A percentile compares a stretch with the other conserved stretches of the same genome.
phyloP scores from a whole-genome alignment of 768 basidiomycete genomes.

The Paxillus involutus region DNA sequence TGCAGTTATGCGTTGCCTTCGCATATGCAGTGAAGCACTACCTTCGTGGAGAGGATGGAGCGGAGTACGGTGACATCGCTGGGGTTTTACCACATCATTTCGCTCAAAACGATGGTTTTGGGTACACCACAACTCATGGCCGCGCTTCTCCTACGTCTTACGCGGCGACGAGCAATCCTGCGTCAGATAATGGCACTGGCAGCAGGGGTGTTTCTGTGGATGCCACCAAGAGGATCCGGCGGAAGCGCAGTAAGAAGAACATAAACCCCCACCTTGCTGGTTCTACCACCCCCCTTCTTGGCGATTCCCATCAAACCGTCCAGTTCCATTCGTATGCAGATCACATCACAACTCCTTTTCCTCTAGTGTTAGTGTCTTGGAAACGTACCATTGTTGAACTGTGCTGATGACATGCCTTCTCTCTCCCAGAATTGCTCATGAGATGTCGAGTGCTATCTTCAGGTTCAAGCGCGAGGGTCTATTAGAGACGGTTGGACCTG shows the following conservation, averaged over 20 bases:
- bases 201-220: constrained; percentile 32
- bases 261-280: constrained; percentile 28
- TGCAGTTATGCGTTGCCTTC: constrained; percentile 70
- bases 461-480: constrained; percentile 77
- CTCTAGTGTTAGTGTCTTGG: constrained; percentile 60
- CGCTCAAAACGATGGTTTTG: constrained; percentile 44
- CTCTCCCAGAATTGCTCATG: constrained; percentile 74
- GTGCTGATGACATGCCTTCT: neutral
- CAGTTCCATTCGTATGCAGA: constrained; percentile 61
- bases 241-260: constrained; percentile 68
- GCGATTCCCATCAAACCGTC: constrained; percentile 50
- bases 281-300: constrained; percentile 62
- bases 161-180: constrained; percentile 37
- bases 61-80: constrained; percentile 63
- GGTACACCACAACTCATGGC: constrained; percentile 36
- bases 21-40: constrained; percentile 78
- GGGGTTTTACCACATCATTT: constrained; percentile 68
- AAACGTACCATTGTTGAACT: neutral
- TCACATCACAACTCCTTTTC: constrained; percentile 72
- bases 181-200: constrained; percentile 25
- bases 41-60: constrained; percentile 80
- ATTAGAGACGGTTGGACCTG: constrained; percentile 87
- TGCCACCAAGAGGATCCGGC: constrained; percentile 67
- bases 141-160: constrained; percentile 37
- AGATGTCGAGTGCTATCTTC: constrained; percentile 69